phyloP scores from a whole-genome alignment of 225 moss, liverwort and hornwort genomes.

The Sphagnum tenellum region DNA sequence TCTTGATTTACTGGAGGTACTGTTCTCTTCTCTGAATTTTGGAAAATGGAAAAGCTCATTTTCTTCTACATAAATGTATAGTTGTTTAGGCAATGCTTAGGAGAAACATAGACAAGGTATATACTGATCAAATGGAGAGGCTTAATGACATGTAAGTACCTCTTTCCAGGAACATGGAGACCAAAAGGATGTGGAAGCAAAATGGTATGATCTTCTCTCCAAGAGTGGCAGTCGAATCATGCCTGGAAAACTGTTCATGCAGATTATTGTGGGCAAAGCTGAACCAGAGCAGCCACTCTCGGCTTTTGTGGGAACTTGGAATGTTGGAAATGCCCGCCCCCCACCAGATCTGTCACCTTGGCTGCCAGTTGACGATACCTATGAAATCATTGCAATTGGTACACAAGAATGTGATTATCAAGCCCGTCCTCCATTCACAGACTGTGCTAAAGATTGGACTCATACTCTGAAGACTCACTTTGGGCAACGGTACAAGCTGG shows the following conservation, averaged over 20 bases:
- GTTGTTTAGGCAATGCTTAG: too few relatives aligned
- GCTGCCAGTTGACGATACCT: constrained; percentile 60
- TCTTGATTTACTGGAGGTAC: constrained; percentile 55
- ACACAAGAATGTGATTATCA: constrained; percentile 94
- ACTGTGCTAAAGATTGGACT: constrained; percentile 89
- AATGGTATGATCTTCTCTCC: constrained; percentile 78
- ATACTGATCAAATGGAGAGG: too few relatives aligned
- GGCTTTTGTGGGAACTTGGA: constrained; percentile 92
- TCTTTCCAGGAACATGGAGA: constrained; percentile 39
- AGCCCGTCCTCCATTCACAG: constrained; percentile 67
- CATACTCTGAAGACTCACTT: constrained; percentile 75
- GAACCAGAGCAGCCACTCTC: constrained; percentile 90
- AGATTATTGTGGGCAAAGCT: constrained; percentile 77
- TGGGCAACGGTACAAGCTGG: constrained; percentile 70
- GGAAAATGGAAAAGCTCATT: too few relatives aligned
- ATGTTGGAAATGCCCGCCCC: constrained; percentile 98
- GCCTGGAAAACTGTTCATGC: constrained; percentile 86
- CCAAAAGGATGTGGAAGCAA: constrained; percentile 49
- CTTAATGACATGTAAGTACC: background rate
- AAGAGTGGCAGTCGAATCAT: constrained; percentile 62
- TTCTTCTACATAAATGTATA: too few relatives aligned
- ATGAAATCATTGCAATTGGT: constrained; percentile 87
- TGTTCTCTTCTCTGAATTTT: background rate
- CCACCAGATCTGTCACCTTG: constrained; percentile 86
- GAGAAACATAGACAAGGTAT: too few relatives aligned